Conservation (phyloP, 1,284 basidiomycete genomes). For the Dichomitus squalens region DNA sequence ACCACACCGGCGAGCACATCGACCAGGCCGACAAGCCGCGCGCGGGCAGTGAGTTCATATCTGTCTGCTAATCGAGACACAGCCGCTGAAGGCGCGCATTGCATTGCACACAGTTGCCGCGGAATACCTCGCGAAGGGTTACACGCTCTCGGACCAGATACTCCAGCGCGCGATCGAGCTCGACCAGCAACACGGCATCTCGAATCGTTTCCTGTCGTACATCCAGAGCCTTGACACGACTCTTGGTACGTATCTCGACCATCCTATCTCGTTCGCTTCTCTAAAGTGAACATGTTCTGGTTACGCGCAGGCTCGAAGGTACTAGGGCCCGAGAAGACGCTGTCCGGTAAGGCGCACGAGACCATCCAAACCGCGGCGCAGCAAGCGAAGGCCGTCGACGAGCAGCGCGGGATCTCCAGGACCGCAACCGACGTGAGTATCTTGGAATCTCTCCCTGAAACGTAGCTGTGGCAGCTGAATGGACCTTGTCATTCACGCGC, state of each 20-base stretch:
- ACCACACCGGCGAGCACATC: conserved; percentile 41
- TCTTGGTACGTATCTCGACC: conserved; percentile 48
- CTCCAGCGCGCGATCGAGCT: conserved; percentile 87
- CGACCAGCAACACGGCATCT: conserved; percentile 87
- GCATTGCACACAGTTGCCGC: conserved; percentile 65
- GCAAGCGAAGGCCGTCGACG: conserved; percentile 76
- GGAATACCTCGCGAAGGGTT: conserved; percentile 89
- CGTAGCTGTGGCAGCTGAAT: not conserved
- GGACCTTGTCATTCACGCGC: not conserved
- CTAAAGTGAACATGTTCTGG: not conserved
- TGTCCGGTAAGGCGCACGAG: conserved; percentile 72
- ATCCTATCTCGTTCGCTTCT: not conserved
- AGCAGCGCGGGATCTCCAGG: conserved; percentile 78
- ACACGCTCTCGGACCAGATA: conserved; percentile 77
- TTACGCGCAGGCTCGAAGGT: conserved; percentile 42
- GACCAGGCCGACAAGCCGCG: conserved; percentile 84
- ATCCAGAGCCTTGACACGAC: conserved; percentile 71
- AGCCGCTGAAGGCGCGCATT: not conserved
- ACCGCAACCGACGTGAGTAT: conserved; percentile 63
- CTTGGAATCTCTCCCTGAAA: not conserved
- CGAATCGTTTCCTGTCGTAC: conserved; percentile 79
- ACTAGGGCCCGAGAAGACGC: conserved; percentile 73
- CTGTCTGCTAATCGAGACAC: not conserved
- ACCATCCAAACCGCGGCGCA: conserved; percentile 60
- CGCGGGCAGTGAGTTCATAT: conserved; percentile 60